Base-by-base conservation (phyloP, 306 rosid genomes). In the Acacia melanoxylon region DNA sequence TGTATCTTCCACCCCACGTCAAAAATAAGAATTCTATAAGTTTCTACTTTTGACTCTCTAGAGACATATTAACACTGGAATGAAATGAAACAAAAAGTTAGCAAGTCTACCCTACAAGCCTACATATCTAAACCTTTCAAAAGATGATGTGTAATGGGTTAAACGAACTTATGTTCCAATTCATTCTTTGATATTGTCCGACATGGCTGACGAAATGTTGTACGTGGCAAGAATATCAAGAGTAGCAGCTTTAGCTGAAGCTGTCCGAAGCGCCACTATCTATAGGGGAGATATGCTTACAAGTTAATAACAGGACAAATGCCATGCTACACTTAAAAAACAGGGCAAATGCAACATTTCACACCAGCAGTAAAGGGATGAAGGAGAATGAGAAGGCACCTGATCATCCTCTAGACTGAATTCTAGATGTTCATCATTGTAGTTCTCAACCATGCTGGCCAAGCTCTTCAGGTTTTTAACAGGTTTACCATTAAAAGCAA, bases 141-240 rank as follows among this genome's bases (percentile, higher is more conserved):
- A 77, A 42, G 77, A 48, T 56, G 13, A 19, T 19, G 7, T 56
- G 8, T 33, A 24, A 17, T 12, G 27, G 17, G 63, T 51, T 8
- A 35, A 37, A 29, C 1, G 2, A 24, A 74, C 62, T 22, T 29
- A 24, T 16, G 72, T 68, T 83, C 59, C 70, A 73, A 72, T 80
- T 91, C 88, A 91, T 67, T 83, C 75, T 87, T 91, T 93, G 29
- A 95, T 95, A 88, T 95, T 98, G 67, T 90, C 97, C 3, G 99
- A 95, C 90, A 90, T 89, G 10, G 98, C 93, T 20, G 99, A 91
- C 24, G 99, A 92, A 82, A 95, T 90, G 90, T 98, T 90, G 78
- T 95, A 97, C 40, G 96, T 95, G 37, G 98, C 80, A 70, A 93
- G 93, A 86, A 95, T 95, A 84, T 92, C 95, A 27, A 75, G 83